Base-by-base conservation (phyloP, 176 grass and related monocot genomes). In the Oryza longistaminata region DNA sequence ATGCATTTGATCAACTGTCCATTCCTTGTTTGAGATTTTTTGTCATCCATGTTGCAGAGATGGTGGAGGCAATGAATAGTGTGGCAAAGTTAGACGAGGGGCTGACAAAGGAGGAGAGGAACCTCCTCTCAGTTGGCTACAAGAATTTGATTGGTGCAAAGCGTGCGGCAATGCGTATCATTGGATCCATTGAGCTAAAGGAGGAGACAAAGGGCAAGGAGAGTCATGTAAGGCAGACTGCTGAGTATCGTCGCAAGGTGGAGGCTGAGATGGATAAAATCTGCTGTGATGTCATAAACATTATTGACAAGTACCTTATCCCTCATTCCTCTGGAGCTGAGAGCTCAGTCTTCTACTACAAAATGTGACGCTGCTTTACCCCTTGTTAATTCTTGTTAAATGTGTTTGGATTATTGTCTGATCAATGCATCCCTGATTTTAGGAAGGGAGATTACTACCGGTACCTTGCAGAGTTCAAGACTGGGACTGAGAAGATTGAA, bases 371-470 rank as follows among this genome's bases (percentile, higher is more conserved):
- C 31, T 39, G 21, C 71, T 48, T 71, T 60, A 24, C 26, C 17
- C 43, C 3, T 83, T 76, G 40, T 77, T 64, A 52, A 15, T 9
- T 68, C 37, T 53, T 66, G 31, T 31, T 70, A 72, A 27, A 39
- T 37, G 6, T 79, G 19, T 22, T 64, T 19, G 8, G n/a, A 13
- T 8, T 7, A 62, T 40, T 7, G n/a, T 42, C 33, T 82, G 46
- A 82, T 75, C 14, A 45, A 22, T 77, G 48, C 22, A 16, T 15
- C 83, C 85, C 74, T 83, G 58, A 19, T 74, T 79, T 70, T 45
- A 93, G 91, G 88, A 93, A 93, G 85, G 91, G 88, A 35, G 91
- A 93, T 83, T 93, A 88, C 15, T 93, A 93, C 66, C 88, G 88
- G 40, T 93, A 93, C 74, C 78, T 93, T 64, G 78, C 88, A 1